These are phyloP conservation scores for Fusarium chaquense DNA, from an alignment of 2,329 filamentous ascomycete species.

Conservation along the genomic window DNA sequence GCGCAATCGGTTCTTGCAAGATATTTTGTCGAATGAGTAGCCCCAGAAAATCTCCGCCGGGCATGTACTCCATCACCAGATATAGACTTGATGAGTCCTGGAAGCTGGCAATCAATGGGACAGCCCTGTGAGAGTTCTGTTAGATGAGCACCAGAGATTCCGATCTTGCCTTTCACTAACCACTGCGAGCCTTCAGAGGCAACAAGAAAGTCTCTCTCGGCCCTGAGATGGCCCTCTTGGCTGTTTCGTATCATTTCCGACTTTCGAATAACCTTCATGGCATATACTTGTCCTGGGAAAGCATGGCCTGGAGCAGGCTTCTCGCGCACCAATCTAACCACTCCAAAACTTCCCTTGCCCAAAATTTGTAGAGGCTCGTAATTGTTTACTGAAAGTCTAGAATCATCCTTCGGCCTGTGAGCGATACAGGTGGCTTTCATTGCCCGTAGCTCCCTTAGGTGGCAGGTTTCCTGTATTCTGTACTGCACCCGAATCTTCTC, in stretches of 20 bases:
- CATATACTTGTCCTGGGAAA: slow-evolving; percentile 73
- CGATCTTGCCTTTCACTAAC: slow-evolving; percentile 53
- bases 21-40: slow-evolving; percentile 87
- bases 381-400: slow-evolving; percentile 48
- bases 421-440: slow-evolving; percentile 71
- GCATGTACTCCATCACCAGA: slow-evolving; percentile 98
- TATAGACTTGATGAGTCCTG: slow-evolving; percentile 88
- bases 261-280: slow-evolving; percentile 98
- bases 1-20: slow-evolving; percentile 80
- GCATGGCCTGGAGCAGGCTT: slow-evolving; percentile 54
- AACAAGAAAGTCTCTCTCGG: slow-evolving; percentile 92
- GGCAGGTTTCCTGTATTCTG: slow-evolving; percentile 74
- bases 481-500: slow-evolving; percentile 68
- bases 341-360: slow-evolving; percentile 94
- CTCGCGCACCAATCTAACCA: slow-evolving; percentile 87
- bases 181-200: slow-evolving; percentile 88
- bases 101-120: slow-evolving; percentile 88
- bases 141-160: not conserved
- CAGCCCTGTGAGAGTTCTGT: slow-evolving; percentile 70
- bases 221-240: slow-evolving; percentile 92
- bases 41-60: slow-evolving; percentile 92
- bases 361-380: slow-evolving; percentile 86
- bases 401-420: slow-evolving; percentile 12
- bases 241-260: slow-evolving; percentile 90
- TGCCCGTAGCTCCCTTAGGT: slow-evolving; percentile 78